A percentile compares a stretch with the other conserved stretches of the same genome.
Evolutionary conservation across 257 asterid species (phyloP).

Genomic region (Buddleja alternifolia): DNA sequence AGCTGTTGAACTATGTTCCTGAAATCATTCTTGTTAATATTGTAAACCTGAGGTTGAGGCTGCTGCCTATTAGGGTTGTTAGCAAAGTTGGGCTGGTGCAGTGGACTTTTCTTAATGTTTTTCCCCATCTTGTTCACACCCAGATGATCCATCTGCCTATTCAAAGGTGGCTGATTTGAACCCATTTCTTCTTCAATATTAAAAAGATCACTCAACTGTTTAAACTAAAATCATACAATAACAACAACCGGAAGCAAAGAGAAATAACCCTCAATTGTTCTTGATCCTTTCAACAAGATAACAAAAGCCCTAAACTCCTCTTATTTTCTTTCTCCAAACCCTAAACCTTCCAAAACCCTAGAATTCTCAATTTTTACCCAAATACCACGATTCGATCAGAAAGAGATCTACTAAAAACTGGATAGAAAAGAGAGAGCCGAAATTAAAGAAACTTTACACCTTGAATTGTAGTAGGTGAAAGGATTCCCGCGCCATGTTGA

Average conservation of each 20-base stretch:
- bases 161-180: slow-evolving; percentile 53
- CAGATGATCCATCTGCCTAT: slow-evolving; percentile 61
- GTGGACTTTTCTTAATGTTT: slow-evolving; percentile 83
- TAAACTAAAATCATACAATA: background rate
- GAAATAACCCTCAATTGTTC: background rate
- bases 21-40: slow-evolving; percentile 87
- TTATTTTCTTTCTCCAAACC: background rate
- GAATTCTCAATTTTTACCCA: background rate
- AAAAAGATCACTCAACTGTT: slow-evolving; percentile 7
- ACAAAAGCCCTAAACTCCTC: slow-evolving; percentile 6
- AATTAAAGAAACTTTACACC: slow-evolving; percentile 24
- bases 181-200: slow-evolving; percentile 49
- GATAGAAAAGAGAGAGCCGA: background rate
- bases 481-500: slow-evolving; percentile 10
- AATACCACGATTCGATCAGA: slow-evolving; percentile 8
- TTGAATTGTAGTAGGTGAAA: slow-evolving; percentile 8
- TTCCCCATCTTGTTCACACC: slow-evolving; percentile 87
- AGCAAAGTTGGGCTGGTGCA: slow-evolving; percentile 76
- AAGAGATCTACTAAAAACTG: background rate
- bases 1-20: slow-evolving; percentile 85
- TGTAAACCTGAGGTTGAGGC: slow-evolving; percentile 91
- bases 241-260: background rate
- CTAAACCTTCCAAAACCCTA: slow-evolving; percentile 16
- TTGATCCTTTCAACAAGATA: slow-evolving; percentile 25
- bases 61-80: slow-evolving; percentile 64